Evolutionary conservation across 768 basidiomycete genomes (phyloP).

Genomic region (Trametes punicea): DNA sequence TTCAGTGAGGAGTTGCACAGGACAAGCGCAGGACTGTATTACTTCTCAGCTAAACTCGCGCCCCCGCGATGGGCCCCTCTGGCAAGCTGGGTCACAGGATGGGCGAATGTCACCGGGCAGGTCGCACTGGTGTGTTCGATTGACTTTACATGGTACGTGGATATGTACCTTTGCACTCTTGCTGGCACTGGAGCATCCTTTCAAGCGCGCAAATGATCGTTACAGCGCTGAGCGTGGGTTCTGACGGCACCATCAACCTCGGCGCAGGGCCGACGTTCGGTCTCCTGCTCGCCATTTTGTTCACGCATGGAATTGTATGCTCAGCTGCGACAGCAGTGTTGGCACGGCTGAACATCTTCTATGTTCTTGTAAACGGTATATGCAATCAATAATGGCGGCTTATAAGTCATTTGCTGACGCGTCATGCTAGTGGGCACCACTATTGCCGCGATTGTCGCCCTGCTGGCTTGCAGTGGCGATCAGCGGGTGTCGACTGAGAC

Average conservation of each 20-base stretch:
- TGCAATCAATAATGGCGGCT: neutral
- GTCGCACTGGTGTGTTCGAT: constrained; percentile 70
- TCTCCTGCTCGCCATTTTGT: constrained; percentile 60
- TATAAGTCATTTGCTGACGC: neutral
- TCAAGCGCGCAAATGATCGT: constrained; percentile 72
- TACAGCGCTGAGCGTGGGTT: constrained; percentile 60
- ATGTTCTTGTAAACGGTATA: constrained; percentile 60
- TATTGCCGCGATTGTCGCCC: constrained; percentile 56
- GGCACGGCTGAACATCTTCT: constrained; percentile 67
- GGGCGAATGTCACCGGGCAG: constrained; percentile 75
- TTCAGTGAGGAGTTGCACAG: constrained; percentile 31
- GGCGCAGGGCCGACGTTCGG: constrained; percentile 63
- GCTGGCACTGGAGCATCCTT: neutral
- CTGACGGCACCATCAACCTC: constrained; percentile 50
- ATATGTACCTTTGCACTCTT: too few relatives aligned
- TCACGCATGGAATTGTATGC: constrained; percentile 67
- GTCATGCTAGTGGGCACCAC: constrained; percentile 50
- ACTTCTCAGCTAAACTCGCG: constrained; percentile 74
- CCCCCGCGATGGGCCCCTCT: constrained; percentile 58
- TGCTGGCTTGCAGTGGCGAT: constrained; percentile 54
- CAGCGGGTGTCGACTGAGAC: constrained; percentile 60
- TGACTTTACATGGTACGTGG: constrained; percentile 62
- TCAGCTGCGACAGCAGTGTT: constrained; percentile 64
- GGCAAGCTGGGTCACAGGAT: constrained; percentile 66
- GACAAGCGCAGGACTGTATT: constrained; percentile 76